Evolutionary conservation across 345 rosid genomes (phyloP), one percentile per base, ranked within the genome.

Genomic region (Arabidopsis arenosa): DNA sequence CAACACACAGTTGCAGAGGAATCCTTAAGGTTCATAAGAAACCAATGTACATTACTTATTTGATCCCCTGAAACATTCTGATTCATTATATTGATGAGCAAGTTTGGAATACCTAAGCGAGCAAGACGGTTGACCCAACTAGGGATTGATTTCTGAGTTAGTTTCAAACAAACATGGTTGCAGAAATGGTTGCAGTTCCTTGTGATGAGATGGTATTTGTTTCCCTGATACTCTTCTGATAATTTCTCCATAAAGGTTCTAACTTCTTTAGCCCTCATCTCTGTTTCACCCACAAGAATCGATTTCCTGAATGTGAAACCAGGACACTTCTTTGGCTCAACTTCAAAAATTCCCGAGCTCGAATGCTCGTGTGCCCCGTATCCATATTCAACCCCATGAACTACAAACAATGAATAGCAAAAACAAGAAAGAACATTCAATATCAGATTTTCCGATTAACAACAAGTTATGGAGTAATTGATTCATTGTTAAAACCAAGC

Each of bases 131-230:
- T 95, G 71, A 92, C 89, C 99, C 99, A 95, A 18, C 85, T 81
- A 55, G 99, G 99, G 68, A 92, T 95, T 0, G 90, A 68, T 17
- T 83, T 95, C 57, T 87, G 86, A 13, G 98, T 84, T 63, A 92
- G 80, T 67, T 77, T 81, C 52, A 84, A 58, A 67, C 89, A 90
- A 66, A 84, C 93, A 57, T 92, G 93, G 74, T 89, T 86, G 77
- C 99, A 90, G 80, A 95, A 95, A 80, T 95, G 99, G 76, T 95
- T 95, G 75, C 99, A 95, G 83, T 95, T 95, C 87, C 85, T 95
- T 26, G 90, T 86, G 76, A 95, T 90, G 52, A 95, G 97, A 79
- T 95, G 86, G 74, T 95, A 92, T 0, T 86, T 79, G 60, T 87
- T 89, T 71, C 98, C 99, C 4, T 81, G 76, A 79, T 86, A 95